Percentiles rank a stretch among this genome's conserved stretches.
Conservation (phyloP, 2,329 filamentous ascomycete species). For the Trichoderma aggressivum region DNA sequence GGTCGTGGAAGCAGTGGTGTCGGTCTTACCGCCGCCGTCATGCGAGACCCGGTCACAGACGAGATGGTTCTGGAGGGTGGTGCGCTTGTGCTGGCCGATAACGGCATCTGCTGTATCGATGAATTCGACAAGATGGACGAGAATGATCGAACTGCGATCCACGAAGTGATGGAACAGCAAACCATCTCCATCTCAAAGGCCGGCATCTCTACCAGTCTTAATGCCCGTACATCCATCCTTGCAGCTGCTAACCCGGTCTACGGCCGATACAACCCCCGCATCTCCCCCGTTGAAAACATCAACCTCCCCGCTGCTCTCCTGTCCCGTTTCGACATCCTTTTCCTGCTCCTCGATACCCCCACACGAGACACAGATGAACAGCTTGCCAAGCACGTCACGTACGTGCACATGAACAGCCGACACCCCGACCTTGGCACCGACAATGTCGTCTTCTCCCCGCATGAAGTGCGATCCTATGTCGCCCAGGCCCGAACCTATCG, state of each 20-base stretch:
- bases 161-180: constrained; percentile 87
- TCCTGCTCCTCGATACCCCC: constrained; percentile 93
- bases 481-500: constrained; percentile 87
- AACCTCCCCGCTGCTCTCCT: constrained; percentile 96
- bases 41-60: constrained; percentile 79
- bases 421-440: constrained; percentile 71
- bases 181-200: constrained; percentile 81
- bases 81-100: constrained; percentile 75
- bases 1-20: constrained; percentile 78
- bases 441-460: constrained; percentile 77
- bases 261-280: constrained; percentile 94
- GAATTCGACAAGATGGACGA: constrained; percentile 92
- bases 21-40: constrained; percentile 77
- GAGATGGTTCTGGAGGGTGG: constrained; percentile 82
- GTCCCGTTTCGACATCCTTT: constrained; percentile 95
- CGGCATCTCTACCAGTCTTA: constrained; percentile 72
- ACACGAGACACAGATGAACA: constrained; percentile 86
- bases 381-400: constrained; percentile 90
- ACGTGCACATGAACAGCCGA: constrained; percentile 94
- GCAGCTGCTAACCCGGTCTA: constrained; percentile 97
- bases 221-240: constrained; percentile 92
- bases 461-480: constrained; percentile 94
- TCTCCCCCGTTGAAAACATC: constrained; percentile 98
- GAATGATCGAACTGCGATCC: constrained; percentile 75
- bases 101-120: constrained; percentile 82